Conservation (phyloP, 441 rosid species). For the Populus hybrid region DNA sequence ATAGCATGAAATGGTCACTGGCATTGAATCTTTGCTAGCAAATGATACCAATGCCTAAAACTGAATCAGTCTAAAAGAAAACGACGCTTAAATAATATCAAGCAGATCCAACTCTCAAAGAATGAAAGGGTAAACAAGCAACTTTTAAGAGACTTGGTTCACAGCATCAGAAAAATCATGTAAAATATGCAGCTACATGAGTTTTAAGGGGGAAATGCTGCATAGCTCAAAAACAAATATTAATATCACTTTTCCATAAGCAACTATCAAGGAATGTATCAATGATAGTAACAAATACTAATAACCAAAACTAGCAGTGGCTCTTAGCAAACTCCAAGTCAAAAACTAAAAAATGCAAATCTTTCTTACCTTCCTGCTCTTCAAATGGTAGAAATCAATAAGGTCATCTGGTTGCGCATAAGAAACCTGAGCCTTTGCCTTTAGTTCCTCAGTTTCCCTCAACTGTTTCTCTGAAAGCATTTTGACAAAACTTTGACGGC, state of each 20-base stretch:
- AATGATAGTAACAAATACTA: background rate
- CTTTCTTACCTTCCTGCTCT: slow-evolving; percentile 76
- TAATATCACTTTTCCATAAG: background rate
- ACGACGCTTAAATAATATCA: background rate
- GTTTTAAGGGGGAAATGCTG: background rate
- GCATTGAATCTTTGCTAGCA: background rate
- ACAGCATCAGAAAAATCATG: background rate
- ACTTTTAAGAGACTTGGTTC: background rate
- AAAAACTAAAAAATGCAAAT: background rate
- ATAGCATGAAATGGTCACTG: background rate
- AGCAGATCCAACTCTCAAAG: background rate
- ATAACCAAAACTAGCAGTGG: background rate
- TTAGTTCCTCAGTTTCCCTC: slow-evolving; percentile 74
- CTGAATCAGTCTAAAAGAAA: background rate
- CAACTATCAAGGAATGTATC: background rate
- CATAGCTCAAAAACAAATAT: background rate
- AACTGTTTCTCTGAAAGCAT: slow-evolving; percentile 92
- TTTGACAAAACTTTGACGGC: slow-evolving; percentile 80
- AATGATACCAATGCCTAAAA: background rate
- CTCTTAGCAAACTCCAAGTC: background rate
- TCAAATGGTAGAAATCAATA: slow-evolving; percentile 87
- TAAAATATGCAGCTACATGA: background rate
- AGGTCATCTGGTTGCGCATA: slow-evolving; percentile 91
- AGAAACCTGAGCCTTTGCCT: slow-evolving; percentile 85
- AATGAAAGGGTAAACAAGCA: background rate